Evolutionary conservation across 2,329 filamentous ascomycete genomes (phyloP).

Genomic region (Endothia cerciana): DNA sequence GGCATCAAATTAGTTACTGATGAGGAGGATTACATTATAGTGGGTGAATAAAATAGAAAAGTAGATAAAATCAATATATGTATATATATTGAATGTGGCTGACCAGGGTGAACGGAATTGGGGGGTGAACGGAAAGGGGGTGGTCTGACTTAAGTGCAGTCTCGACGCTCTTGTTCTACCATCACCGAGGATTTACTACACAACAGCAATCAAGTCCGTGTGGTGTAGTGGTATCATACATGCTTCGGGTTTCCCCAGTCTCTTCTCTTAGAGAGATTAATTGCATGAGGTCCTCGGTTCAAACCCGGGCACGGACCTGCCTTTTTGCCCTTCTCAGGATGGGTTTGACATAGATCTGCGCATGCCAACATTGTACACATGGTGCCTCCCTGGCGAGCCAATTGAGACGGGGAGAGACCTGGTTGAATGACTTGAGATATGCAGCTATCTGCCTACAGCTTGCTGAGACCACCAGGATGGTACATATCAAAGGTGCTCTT

Average conservation of each 20-base stretch:
- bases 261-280: neutral
- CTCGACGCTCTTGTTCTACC: neutral
- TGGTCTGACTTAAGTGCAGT: too few species aligned
- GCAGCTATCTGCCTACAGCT: neutral
- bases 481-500: conserved; percentile 12
- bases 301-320: conserved; percentile 11
- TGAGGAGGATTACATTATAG: too few species aligned
- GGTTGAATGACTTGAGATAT: too few species aligned
- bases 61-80: too few species aligned
- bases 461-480: neutral
- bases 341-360: neutral
- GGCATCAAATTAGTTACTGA: too few species aligned
- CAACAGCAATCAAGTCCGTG: neutral
- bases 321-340: neutral
- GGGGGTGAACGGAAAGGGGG: too few species aligned
- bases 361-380: too few species aligned
- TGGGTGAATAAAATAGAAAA: too few species aligned
- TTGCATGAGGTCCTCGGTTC: conserved; percentile 18
- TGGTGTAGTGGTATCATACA: conserved; percentile 20
- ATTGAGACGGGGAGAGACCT: too few species aligned
- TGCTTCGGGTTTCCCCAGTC: conserved; percentile 3
- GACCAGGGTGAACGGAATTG: too few species aligned
- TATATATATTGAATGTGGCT: too few species aligned
- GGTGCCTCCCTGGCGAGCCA: too few species aligned
- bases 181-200: neutral